Evolutionary conservation across 805 yeast genomes (phyloP), one percentile per base, ranked within the genome.

Genomic region (Kodamaea restingae): DNA sequence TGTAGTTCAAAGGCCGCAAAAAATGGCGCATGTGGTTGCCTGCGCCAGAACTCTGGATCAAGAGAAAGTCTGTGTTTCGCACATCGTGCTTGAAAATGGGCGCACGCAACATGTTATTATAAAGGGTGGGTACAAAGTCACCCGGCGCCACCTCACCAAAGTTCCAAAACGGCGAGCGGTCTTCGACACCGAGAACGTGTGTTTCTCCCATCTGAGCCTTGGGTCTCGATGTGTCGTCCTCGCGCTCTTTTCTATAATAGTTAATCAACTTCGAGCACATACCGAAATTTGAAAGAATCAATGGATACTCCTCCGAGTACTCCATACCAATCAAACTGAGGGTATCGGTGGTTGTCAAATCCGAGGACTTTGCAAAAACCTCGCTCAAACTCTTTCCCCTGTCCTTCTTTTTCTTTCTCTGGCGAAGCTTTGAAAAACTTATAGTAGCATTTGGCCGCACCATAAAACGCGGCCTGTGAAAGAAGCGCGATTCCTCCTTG

Each of bases 61-160:
- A 64, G 25, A 93, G 58, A 50, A 93, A 93, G 53, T 93, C 98
- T 0, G 96, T 88, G 17, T 70, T 60, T 17, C 73, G 70, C 0
- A 81, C 71, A 31, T 88, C 95, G 55, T 93, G 98, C 54, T 81
- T 81, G 67, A 87, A 91, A 2, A 91, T 75, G 0, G 98, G 98
- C 0, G 98, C 97, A 45, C 98, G 68, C 4, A 84, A 60, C 84
- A 93, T 82, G 52, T 88, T 84, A 58, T 91, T 93, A 65, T 93
- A 93, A 34, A 91, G 65, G 0, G 98, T 86, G 1, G 98, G 98
- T 2, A 90, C 96, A 40, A 88, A 78, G 50, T 84, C 87, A 2
- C 98, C 98, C 2, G 88, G 86, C 33, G 88, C 96, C 6, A 93
- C 98, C 64, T 84, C 86, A 1, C 98, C 98, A 66, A 88, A 93